phyloP scores from a whole-genome alignment of 108 stramenopile genomes.

The Cyclotella cryptica region DNA sequence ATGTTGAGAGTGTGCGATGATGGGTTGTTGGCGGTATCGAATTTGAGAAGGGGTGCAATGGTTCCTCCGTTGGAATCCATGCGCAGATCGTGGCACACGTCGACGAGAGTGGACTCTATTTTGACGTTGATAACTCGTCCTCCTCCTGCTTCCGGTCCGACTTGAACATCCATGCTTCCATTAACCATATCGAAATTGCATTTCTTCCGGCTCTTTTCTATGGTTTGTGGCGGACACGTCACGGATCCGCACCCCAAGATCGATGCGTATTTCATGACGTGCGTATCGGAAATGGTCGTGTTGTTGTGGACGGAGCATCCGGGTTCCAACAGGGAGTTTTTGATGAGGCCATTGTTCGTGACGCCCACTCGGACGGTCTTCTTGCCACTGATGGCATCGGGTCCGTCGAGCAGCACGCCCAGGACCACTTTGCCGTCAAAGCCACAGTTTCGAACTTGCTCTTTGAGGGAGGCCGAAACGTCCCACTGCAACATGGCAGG shows the following conservation, averaged over 20 bases:
- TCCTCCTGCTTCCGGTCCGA: constrained; percentile 87
- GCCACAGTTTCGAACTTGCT: constrained; percentile 49
- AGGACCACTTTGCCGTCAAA: constrained; percentile 64
- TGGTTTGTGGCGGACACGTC: constrained; percentile 12
- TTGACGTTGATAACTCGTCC: constrained; percentile 54
- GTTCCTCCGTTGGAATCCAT: constrained; percentile 41
- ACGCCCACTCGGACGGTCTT: constrained; percentile 51
- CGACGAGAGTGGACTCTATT: constrained; percentile 69
- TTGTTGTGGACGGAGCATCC: constrained; percentile 73
- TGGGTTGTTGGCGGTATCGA: background rate
- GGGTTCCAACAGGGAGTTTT: constrained; percentile 60
- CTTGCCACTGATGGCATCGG: constrained; percentile 2
- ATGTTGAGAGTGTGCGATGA: constrained; percentile 50
- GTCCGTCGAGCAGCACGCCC: constrained; percentile 30
- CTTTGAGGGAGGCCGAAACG: constrained; percentile 34
- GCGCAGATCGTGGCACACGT: constrained; percentile 63
- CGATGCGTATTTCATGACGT: constrained; percentile 60
- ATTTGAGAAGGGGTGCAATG: constrained; percentile 12
- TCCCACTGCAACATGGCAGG: constrained; percentile 27
- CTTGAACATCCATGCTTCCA: constrained; percentile 61
- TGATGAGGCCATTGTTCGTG: constrained; percentile 62
- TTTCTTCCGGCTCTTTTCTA: background rate
- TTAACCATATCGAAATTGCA: constrained; percentile 43
- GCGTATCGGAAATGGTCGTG: constrained; percentile 59
- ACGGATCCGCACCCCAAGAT: constrained; percentile 72